Evolutionary conservation across 257 asterid genomes (phyloP), one percentile per base, ranked within the genome.

Genomic region (Petrea volubilis): DNA sequence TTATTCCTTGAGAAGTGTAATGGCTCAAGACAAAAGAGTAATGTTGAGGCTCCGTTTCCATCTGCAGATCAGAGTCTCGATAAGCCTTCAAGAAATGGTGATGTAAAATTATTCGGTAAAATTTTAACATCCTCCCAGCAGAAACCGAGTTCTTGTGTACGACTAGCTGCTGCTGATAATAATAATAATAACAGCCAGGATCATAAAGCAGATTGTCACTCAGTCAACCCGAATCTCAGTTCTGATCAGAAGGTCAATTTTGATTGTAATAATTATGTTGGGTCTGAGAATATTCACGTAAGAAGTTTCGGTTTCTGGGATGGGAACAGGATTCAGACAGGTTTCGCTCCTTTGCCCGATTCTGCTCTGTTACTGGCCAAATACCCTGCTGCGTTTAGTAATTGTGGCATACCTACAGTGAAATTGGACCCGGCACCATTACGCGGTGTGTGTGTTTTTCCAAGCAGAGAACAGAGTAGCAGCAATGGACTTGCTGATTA

Each of bases 51-150:
- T 60, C 68, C 59, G 31, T 64, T 74, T 64, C 73, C 81, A 29
- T 76, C 79, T 43, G 77, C 67, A 68, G 88, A 38, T 38, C 12
- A 38, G 6, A 38, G n/a, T n/a, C n/a, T n/a, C n/a, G n/a, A 83
- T 43, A 85, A 80, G 66, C 85, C 80, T 53, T 67, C 72, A 61
- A 65, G 70, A 57, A 85, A 74, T 68, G 85, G 91, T 21, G 89
- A 87, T 64, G 79, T 88, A 46, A 88, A 85, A 77, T 71, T 88
- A 68, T 88, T 88, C 67, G 95, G 95, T 66, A 89, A 88, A 79
- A 82, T 88, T 75, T 79, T 85, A 14, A 70, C 81, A 31, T 75
- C 85, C 13, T 53, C 81, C 8, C 78, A 77, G 55, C 89, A 64
- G 64, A 81, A 79, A 65, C 52, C 83, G 33, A 74, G 61, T 60